Conservation (phyloP, 371 early-diverging fungal genomes). For the Mortierella sp. region DNA sequence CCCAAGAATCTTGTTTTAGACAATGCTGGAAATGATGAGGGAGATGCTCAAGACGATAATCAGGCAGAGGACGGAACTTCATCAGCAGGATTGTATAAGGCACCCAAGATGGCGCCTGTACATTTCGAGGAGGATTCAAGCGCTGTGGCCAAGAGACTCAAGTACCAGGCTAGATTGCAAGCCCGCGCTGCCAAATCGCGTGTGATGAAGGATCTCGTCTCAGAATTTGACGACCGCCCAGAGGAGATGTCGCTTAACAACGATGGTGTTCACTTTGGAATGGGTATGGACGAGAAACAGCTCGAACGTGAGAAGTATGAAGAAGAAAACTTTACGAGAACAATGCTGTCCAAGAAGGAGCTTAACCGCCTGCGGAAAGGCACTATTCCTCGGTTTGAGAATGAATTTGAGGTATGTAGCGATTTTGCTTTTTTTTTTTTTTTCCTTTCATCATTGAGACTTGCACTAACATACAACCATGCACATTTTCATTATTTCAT, state of each 20-base stretch:
- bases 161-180: conserved; percentile 72
- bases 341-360: conserved; percentile 83
- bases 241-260: conserved; percentile 82
- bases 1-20: conserved; percentile 74
- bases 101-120: conserved; percentile 91
- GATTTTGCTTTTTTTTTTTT: not conserved
- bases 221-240: conserved; percentile 89
- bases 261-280: conserved; percentile 74
- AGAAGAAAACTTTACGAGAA: conserved; percentile 91
- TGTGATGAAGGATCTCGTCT: conserved; percentile 87
- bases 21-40: conserved; percentile 61
- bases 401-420: conserved; percentile 83
- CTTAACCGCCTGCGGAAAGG: conserved; percentile 72
- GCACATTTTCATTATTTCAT: not conserved
- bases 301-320: conserved; percentile 84
- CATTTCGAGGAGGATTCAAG: conserved; percentile 82
- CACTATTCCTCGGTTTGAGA: conserved; percentile 75
- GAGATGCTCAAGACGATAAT: conserved; percentile 36
- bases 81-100: conserved; percentile 74
- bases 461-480: no score
- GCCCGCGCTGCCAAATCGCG: conserved; percentile 88
- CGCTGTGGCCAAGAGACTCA: conserved; percentile 67
- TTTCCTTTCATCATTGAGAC: no score
- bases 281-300: conserved; percentile 68
- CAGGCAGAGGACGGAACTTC: conserved; percentile 17